Evolutionary conservation across 129 eudicot genomes (phyloP), one percentile per base, ranked within the genome.

Genomic region (Erigeron canadensis): DNA sequence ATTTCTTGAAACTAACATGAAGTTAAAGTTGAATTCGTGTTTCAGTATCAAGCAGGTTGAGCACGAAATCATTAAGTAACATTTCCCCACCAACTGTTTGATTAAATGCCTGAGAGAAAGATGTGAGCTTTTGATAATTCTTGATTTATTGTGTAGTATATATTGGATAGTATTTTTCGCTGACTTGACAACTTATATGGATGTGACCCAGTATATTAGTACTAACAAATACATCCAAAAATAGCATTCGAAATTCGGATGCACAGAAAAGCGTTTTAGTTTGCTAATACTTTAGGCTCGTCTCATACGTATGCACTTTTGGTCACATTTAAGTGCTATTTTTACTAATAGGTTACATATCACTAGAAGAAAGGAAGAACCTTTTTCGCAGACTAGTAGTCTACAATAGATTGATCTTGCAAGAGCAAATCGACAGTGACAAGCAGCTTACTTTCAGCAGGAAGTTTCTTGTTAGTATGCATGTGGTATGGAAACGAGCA

Each of bases 281-380:
- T n/a, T n/a, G 21, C 58, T 5, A 13, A 21, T 53, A n/a, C 5
- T 21, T 22, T 46, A 56, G 46, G 51, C 40, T 53, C 16, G 0
- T 60, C 47, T 47, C 12, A 47, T 47, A 55, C 19, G 40, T 5
- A 13, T 69, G 67, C 72, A 12, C 55, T 10, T n/a, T 22, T 48
- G 12, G 39, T 72, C 46, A 18, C 65, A 8, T 63, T 48, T 63
- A 22, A 76, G 22, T 18, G 76, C 51, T 51, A 18, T 76, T 42
- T 41, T 57, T 57, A 15, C 2, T 9, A 18, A 58, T 73, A 87
- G 87, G 81, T 81, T 57, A 85, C 91, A 6, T 87, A 87, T 75
- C 87, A 81, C 72, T 87, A 84, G 88, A 86, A 81, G 84, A 87
- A 89, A 79, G 86, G 85, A 44, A 86, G 88, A 37, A 81, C 89